Base-by-base conservation (phyloP, 164 flowering plant genomes). In the Pachysandra terminalis region DNA sequence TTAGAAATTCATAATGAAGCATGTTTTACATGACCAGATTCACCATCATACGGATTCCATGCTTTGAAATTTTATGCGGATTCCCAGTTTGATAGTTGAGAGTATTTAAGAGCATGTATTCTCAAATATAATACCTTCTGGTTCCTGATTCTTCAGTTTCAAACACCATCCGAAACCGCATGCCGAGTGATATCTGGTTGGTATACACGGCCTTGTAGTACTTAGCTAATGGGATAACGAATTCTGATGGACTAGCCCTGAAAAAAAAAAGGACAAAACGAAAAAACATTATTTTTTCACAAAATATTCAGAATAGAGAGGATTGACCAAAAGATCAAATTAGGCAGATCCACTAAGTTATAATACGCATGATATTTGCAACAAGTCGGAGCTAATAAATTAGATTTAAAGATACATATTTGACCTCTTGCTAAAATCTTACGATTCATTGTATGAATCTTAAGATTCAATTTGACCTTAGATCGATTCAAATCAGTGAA, bases 171-270 rank as follows among this genome's bases (percentile, higher is more conserved):
- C 99, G 84, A 61, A 95, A 95, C 16, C 99, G 96, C 99, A 95
- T 95, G 64, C 97, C 97, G 48, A 85, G 92, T 56, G 99, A 90
- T 71, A 95, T 75, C 79, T 95, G 99, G 75, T 83, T 82, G 74
- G 87, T 76, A 64, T 81, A 84, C 24, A 82, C 85, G 40, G 98
- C 90, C 79, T 88, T 92, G 86, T 89, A 87, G 78, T 88, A 95
- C 79, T 95, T 95, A 73, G 99, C 98, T 52, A 95, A 81, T 52
- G 99, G 97, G 57, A 95, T 84, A 51, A 95, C 97, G 78, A 93
- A 96, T 72, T 96, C 99, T n/a, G 99, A 95, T 41, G 96, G 98
- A 76, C 98, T 95, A 60, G 98, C 92, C 82, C 99, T 95, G 85
- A 71, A 64, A 7, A 45, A 63, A 52, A 13, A 67, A 71, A 49